Evolutionary conservation across 768 basidiomycete genomes (phyloP), one percentile per base, ranked within the genome.

Genomic region (Cyclocybe aegerita): DNA sequence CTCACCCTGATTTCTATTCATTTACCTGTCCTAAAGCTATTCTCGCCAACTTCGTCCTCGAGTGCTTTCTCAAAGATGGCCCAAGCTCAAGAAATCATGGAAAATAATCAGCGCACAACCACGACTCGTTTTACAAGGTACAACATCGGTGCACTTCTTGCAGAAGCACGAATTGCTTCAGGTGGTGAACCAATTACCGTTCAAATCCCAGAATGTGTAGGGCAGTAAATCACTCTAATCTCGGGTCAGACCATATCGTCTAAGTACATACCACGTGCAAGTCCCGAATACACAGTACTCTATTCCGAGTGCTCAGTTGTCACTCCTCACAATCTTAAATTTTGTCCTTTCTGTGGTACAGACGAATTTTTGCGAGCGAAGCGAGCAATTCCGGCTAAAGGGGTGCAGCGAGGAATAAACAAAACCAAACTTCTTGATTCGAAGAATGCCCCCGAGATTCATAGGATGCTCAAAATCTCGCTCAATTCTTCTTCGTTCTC

Each of bases 1-100:
- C 5, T 23, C 23, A 23, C 23, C 23, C 23, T 23, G 9, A 7
- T 39, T 9, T 9, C 35, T 31, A 9, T 29, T 36, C 14, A 1
- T n/a, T 38, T n/a, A 2, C 12, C 12, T 42, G 15, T 31, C 34
- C n/a, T 23, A 4, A 15, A 90, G 88, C 65, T 90, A 30, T 91
- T 90, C 65, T 80, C 82, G 1, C 86, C 88, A 10, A 68, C 77
- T 6, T 65, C 67, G 7, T 70, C 70, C 4, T 52, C 61, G 1
- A 81, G 81, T 56, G 39, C 48, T 23, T 86, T 82, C 59, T 88
- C 88, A 43, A 79, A 74, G 53, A 73, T 79, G 49, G 59, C 64
- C 16, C 72, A 80, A 50, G 79, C 80, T 1, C 68, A 78, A 4
- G 60, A 67, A 15, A 90, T 90, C 49, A 73, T 87, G 32, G 64